phyloP scores from a whole-genome alignment of 2,329 filamentous ascomycete species.

The Stachybotrys echinatus region DNA sequence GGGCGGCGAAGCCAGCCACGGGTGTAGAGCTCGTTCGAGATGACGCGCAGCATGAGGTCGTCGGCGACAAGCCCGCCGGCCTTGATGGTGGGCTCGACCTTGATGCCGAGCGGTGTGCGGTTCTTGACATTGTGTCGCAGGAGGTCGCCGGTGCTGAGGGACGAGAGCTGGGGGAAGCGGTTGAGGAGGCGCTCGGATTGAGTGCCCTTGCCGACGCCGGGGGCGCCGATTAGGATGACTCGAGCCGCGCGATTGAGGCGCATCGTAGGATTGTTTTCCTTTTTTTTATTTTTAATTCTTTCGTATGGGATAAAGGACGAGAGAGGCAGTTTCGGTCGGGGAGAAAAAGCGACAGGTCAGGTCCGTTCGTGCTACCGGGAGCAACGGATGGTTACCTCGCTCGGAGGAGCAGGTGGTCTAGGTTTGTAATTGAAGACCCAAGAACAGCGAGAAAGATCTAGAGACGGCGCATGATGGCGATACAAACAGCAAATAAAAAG shows the following conservation, averaged over 20 bases:
- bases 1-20: slow-evolving; percentile 72
- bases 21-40: slow-evolving; percentile 79
- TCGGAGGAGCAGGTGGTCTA: not conserved
- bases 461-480: not conserved
- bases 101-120: slow-evolving; percentile 79
- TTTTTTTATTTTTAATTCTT: too few species aligned
- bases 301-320: slow-evolving; percentile 2
- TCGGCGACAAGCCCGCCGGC: slow-evolving; percentile 87
- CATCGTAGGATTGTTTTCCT: slow-evolving; percentile 37
- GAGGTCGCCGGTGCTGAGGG: slow-evolving; percentile 91
- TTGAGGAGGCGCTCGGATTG: slow-evolving; percentile 85
- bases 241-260: slow-evolving; percentile 76
- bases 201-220: slow-evolving; percentile 96
- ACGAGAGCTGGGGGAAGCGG: slow-evolving; percentile 81
- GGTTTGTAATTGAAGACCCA: too few species aligned
- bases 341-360: not conserved
- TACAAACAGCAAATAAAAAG: not conserved
- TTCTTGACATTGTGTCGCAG: slow-evolving; percentile 89
- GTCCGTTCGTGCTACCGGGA: not conserved
- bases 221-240: slow-evolving; percentile 90
- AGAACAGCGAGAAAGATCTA: too few species aligned
- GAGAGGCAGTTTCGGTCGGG: too few species aligned
- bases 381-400: not conserved
- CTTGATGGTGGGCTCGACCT: slow-evolving; percentile 86
- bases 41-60: slow-evolving; percentile 84